phyloP scores from a whole-genome alignment of 208 protist genomes.

The Leishmania lainsoni region DNA sequence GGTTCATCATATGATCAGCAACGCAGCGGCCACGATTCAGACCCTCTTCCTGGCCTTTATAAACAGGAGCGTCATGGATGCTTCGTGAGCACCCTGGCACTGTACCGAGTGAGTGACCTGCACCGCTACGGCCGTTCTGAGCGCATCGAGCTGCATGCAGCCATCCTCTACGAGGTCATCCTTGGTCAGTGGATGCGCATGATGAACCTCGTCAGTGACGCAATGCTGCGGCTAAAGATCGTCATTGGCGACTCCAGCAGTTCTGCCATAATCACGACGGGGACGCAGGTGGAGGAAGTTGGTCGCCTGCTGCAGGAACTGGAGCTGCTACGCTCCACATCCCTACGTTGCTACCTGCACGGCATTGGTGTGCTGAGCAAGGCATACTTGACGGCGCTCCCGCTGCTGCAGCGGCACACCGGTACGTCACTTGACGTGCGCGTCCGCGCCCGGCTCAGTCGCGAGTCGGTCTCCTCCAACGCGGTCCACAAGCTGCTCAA shows the following conservation, averaged over 20 bases:
- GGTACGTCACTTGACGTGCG: conserved; percentile 46
- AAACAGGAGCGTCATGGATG: conserved; percentile 60
- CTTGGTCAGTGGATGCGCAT: conserved; percentile 78
- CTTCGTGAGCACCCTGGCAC: conserved; percentile 63
- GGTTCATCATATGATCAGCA: conserved; percentile 60
- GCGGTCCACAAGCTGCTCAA: conserved; percentile 84
- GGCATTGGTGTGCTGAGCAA: conserved; percentile 81
- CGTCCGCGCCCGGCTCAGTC: conserved; percentile 75
- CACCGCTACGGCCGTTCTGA: conserved; percentile 39
- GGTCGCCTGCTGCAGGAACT: conserved; percentile 73
- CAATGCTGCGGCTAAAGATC: conserved; percentile 81
- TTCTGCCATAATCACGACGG: conserved; percentile 37
- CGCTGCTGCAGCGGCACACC: conserved; percentile 44
- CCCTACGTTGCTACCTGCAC: conserved; percentile 71
- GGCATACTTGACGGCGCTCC: conserved; percentile 78
- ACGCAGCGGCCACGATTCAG: conserved; percentile 50
- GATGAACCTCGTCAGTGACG: conserved; percentile 62
- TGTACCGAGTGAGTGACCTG: conserved; percentile 60
- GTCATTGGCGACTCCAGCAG: conserved; percentile 82
- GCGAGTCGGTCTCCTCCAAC: conserved; percentile 77
- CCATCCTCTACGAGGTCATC: conserved; percentile 78
- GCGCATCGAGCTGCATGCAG: conserved; percentile 76
- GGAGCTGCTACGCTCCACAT: conserved; percentile 69
- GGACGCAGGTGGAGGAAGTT: conserved; percentile 67
- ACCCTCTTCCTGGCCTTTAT: conserved; percentile 71